Conservation (phyloP, 331 rosid genomes). For the Malus hybrid region DNA sequence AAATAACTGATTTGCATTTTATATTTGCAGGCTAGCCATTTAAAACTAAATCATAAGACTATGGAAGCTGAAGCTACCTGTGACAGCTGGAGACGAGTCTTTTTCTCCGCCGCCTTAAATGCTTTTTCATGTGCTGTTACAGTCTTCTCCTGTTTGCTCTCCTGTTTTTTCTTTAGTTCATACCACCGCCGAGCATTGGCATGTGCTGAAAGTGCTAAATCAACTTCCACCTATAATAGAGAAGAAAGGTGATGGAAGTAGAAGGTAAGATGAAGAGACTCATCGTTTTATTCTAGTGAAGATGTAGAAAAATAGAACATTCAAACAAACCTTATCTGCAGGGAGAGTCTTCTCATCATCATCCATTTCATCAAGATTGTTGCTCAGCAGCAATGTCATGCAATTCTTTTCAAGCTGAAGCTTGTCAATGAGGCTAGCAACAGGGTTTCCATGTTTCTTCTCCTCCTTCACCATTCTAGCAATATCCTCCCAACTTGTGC, state of each 20-base stretch:
- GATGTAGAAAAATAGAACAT: constrained; percentile 7
- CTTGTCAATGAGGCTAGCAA: constrained; percentile 93
- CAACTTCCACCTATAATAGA: constrained; percentile 73
- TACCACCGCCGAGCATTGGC: constrained; percentile 98
- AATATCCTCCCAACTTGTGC: constrained; percentile 98
- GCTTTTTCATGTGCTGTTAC: constrained; percentile 91
- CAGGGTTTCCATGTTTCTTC: constrained; percentile 94
- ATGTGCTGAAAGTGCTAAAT: constrained; percentile 92
- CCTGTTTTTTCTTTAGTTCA: constrained; percentile 90
- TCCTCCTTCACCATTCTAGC: constrained; percentile 98
- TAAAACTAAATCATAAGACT: neutral
- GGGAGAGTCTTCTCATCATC: constrained; percentile 97
- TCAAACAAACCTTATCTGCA: constrained; percentile 66
- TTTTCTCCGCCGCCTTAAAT: constrained; percentile 94
- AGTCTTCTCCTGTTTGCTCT: constrained; percentile 92
- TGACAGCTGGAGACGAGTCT: constrained; percentile 84
- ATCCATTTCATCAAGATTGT: constrained; percentile 98
- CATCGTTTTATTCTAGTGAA: neutral
- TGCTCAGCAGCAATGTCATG: constrained; percentile 82
- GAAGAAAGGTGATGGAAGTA: neutral
- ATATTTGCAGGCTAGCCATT: neutral
- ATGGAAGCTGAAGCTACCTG: constrained; percentile 52
- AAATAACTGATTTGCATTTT: neutral
- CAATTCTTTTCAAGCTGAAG: constrained; percentile 92
- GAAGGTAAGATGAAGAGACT: neutral